phyloP scores from a whole-genome alignment of 495 filamentous ascomycete species.

The Aspergillus heteromorphus region DNA sequence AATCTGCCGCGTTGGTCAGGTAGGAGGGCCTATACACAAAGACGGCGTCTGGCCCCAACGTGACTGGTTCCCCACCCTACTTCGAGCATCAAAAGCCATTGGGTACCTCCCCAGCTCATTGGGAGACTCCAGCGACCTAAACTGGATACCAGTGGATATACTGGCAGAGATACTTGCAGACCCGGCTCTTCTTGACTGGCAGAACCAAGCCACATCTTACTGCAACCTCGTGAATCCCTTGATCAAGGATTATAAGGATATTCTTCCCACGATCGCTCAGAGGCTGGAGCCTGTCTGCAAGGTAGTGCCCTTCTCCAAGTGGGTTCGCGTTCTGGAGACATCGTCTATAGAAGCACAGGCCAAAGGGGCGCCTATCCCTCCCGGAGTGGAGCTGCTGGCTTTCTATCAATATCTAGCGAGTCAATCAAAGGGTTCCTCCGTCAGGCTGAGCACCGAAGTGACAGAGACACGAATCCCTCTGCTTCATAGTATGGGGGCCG shows the following conservation, averaged over 20 bases:
- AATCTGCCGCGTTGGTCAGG: conserved; percentile 50
- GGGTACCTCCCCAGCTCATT: conserved; percentile 2
- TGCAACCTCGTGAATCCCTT: conserved; percentile 6
- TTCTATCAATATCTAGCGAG: conserved; percentile 5
- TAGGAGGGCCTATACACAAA: conserved; percentile 38
- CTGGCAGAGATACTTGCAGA: conserved; percentile 31
- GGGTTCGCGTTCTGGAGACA: not conserved
- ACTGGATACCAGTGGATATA: conserved; percentile 40
- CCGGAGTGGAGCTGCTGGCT: not conserved
- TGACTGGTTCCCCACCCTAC: conserved; percentile 49
- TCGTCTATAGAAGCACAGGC: not conserved
- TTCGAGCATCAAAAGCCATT: conserved; percentile 22
- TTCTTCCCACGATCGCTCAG: not conserved
- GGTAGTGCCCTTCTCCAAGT: not conserved
- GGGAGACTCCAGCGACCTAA: not conserved
- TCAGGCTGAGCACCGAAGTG: not conserved
- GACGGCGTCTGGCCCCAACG: conserved; percentile 47
- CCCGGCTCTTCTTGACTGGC: not conserved
- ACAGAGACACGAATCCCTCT: not conserved
- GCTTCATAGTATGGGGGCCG: conserved; percentile 26
- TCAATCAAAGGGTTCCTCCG: not conserved
- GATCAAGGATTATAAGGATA: not conserved
- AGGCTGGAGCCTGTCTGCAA: not conserved
- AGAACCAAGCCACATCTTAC: not conserved
- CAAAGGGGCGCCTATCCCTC: not conserved